These are phyloP conservation scores for Candida ascalaphidarum DNA, from an alignment of 805 yeast genomes.

Conservation along the genomic window DNA sequence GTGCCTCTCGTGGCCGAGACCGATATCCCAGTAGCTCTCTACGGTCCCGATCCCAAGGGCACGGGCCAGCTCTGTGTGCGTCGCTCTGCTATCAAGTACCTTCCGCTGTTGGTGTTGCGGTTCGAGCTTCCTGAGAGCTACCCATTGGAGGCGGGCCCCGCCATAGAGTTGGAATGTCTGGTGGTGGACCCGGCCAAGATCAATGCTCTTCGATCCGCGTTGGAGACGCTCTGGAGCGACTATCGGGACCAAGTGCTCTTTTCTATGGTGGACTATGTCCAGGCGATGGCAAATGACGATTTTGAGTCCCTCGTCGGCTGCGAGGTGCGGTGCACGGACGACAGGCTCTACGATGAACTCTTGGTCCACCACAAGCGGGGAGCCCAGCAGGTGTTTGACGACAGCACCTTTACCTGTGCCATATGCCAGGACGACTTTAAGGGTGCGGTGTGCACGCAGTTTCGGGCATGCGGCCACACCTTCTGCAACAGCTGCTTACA, in stretches of 20 bases:
- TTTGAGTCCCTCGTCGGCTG: constrained; percentile 3
- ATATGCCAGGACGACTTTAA: constrained; percentile 45
- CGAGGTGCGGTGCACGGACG: constrained; percentile 3
- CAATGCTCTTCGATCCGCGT: constrained; percentile 5
- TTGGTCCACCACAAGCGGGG: constrained; percentile 13
- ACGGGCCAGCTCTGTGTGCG: no score
- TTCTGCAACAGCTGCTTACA: constrained; percentile 8
- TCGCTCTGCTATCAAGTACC: no score
- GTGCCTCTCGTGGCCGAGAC: no score
- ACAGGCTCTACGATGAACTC: constrained; percentile 6
- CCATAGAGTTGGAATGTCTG: constrained; percentile 12
- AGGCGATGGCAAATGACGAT: constrained; percentile 9
- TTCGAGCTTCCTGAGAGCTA: constrained; percentile 25
- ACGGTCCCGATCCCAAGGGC: no score
- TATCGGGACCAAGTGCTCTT: constrained; percentile 31
- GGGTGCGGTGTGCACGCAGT: constrained; percentile 30
- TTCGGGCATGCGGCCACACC: constrained; percentile 16
- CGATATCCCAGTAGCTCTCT: no score
- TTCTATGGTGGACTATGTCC: constrained; percentile 33
- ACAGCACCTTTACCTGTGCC: constrained; percentile 39
- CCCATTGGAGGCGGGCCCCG: constrained; percentile 22
- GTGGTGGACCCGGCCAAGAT: constrained; percentile 19
- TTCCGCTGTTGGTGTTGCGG: constrained; percentile 21
- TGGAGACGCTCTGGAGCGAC: constrained; percentile 25
- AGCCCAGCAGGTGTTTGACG: constrained; percentile 16